phyloP scores from a whole-genome alignment of 2,329 filamentous ascomycete genomes.

The Aspergillus jensenii region DNA sequence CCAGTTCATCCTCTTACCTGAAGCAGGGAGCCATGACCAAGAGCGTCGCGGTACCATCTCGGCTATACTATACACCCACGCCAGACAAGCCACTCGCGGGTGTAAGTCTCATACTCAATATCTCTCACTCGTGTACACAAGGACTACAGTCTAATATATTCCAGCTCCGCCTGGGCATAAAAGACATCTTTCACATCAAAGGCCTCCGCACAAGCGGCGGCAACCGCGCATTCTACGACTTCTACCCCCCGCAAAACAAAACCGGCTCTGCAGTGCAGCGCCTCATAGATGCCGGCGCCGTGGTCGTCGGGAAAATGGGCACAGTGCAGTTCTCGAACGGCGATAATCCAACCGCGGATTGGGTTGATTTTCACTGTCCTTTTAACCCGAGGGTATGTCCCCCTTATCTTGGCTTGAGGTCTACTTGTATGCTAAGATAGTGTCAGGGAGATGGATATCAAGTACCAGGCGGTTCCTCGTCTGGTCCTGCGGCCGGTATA shows the following conservation, averaged over 20 bases:
- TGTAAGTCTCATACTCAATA: not conserved
- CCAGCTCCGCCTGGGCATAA: constrained; percentile 54
- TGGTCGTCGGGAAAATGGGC: constrained; percentile 39
- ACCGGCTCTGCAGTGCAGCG: constrained; percentile 55
- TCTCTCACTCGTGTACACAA: too few relatives aligned
- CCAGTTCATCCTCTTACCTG: not conserved
- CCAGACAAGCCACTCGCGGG: constrained; percentile 59
- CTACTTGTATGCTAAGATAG: not conserved
- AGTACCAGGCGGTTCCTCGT: constrained; percentile 19
- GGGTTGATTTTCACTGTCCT: constrained; percentile 38
- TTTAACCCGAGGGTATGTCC: constrained; percentile 34
- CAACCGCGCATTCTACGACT: constrained; percentile 57
- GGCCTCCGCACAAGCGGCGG: constrained; percentile 59
- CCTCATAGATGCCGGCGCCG: constrained; percentile 61
- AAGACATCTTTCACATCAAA: constrained; percentile 61
- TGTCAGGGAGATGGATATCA: constrained; percentile 34
- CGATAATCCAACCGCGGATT: constrained; percentile 28
- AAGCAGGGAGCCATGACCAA: not conserved
- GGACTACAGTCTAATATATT: too few relatives aligned
- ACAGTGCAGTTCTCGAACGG: constrained; percentile 36
- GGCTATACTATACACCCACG: constrained; percentile 58
- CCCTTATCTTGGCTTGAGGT: not conserved
- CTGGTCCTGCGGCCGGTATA: constrained; percentile 23
- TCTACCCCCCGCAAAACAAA: constrained; percentile 48
- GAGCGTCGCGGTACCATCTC: constrained; percentile 56